phyloP scores from a whole-genome alignment of 495 filamentous ascomycete genomes.

The Lasiosphaeria miniovina region DNA sequence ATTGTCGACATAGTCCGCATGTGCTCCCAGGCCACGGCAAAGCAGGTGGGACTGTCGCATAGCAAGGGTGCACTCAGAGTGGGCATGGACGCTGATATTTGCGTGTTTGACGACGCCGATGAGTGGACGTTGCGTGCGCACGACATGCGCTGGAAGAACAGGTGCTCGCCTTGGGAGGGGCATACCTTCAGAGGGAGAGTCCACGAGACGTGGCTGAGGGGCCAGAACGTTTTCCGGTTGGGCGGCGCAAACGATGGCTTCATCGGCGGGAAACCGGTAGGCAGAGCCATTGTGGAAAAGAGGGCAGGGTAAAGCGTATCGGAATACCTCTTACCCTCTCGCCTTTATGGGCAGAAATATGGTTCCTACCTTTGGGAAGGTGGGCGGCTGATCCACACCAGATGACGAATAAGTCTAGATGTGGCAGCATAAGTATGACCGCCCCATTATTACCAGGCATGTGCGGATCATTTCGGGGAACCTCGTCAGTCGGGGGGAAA shows the following conservation, averaged over 20 bases:
- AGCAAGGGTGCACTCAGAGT: constrained; percentile 78
- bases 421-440: too few relatives aligned
- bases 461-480: too few relatives aligned
- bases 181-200: constrained; percentile 76
- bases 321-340: too few relatives aligned
- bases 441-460: too few relatives aligned
- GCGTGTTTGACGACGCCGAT: constrained; percentile 83
- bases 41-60: constrained; percentile 82
- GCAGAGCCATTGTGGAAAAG: constrained; percentile 44
- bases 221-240: constrained; percentile 65
- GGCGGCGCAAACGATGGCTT: constrained; percentile 41
- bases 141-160: constrained; percentile 92
- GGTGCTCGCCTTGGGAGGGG: constrained; percentile 90
- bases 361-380: too few relatives aligned
- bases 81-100: constrained; percentile 89
- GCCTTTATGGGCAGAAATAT: too few relatives aligned
- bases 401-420: too few relatives aligned
- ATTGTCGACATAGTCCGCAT: constrained; percentile 77
- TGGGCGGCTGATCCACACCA: too few relatives aligned
- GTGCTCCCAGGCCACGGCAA: constrained; percentile 83
- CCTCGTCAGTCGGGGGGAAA: too few relatives aligned
- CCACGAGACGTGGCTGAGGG: constrained; percentile 85
- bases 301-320: constrained; percentile 21
- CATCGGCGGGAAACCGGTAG: constrained; percentile 35
- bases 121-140: constrained; percentile 63